These are phyloP conservation scores for Cryphonectria naterciae DNA, from an alignment of 2,329 filamentous ascomycete species.

Conservation along the genomic window DNA sequence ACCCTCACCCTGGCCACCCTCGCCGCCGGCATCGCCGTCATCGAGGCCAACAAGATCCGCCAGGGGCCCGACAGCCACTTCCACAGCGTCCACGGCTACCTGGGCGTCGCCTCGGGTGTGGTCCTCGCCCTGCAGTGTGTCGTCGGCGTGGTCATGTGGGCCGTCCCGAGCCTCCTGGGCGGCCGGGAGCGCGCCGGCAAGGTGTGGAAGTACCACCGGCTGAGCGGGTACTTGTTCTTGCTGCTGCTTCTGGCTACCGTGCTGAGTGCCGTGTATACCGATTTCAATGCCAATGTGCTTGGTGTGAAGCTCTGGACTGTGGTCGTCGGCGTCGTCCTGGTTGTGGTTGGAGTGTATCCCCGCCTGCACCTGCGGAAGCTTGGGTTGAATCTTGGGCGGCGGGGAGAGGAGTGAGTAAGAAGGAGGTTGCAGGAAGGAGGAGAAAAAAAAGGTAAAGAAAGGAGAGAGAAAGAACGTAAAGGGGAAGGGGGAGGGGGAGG, in stretches of 20 bases:
- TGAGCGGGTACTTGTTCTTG: slow-evolving; percentile 71
- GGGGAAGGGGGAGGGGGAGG: not conserved
- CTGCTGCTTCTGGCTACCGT: slow-evolving; percentile 76
- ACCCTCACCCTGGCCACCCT: slow-evolving; percentile 65
- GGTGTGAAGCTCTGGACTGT: slow-evolving; percentile 78
- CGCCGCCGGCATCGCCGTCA: slow-evolving; percentile 68
- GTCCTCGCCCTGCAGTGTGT: not conserved
- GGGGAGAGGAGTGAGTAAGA: not conserved
- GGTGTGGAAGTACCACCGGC: slow-evolving; percentile 88
- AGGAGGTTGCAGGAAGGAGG: not conserved
- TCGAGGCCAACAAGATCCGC: slow-evolving; percentile 80
- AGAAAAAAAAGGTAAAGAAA: too few species aligned
- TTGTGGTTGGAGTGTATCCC: slow-evolving; percentile 73
- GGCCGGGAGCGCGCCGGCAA: slow-evolving; percentile 76
- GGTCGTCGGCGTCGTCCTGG: slow-evolving; percentile 65
- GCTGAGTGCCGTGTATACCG: slow-evolving; percentile 74
- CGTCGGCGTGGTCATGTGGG: slow-evolving; percentile 70
- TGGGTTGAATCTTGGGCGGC: slow-evolving; percentile 46
- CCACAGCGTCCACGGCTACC: slow-evolving; percentile 76
- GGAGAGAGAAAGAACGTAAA: too few species aligned
- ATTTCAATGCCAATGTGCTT: slow-evolving; percentile 70
- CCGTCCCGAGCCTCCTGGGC: slow-evolving; percentile 69
- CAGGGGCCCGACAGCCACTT: slow-evolving; percentile 66
- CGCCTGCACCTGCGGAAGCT: slow-evolving; percentile 84
- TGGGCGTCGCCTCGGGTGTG: slow-evolving; percentile 78